phyloP scores from a whole-genome alignment of 1,284 basidiomycete species.

The Neolentinus lepideus region DNA sequence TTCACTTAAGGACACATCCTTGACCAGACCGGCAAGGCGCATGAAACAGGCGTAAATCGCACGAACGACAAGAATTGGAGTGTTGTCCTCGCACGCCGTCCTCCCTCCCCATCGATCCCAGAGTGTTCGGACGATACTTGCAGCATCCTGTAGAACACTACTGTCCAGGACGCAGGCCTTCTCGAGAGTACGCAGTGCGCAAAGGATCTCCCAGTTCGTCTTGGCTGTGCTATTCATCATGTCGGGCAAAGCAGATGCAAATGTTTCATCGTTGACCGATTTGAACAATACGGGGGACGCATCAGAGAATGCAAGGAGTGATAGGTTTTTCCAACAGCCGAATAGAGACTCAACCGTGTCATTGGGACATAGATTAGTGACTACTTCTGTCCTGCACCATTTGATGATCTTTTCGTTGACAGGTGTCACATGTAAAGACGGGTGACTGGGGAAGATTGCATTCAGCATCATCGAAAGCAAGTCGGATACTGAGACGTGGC shows the following conservation, averaged over 20 bases:
- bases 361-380: neutral
- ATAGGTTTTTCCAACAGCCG: neutral
- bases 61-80: conserved; percentile 21
- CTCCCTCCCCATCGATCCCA: conserved; percentile 33
- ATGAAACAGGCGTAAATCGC: conserved; percentile 39
- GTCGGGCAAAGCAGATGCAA: neutral
- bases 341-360: neutral
- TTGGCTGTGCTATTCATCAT: neutral
- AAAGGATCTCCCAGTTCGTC: neutral
- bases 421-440: neutral
- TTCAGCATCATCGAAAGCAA: neutral
- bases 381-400: neutral
- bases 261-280: neutral
- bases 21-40: conserved; percentile 30
- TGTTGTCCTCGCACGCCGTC: conserved; percentile 10
- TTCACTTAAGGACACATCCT: conserved; percentile 29
- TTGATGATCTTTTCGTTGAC: neutral
- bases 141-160: conserved; percentile 11
- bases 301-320: neutral
- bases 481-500: neutral
- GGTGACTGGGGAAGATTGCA: neutral
- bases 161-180: neutral
- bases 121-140: conserved; percentile 25
- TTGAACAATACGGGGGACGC: neutral
- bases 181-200: neutral